Evolutionary conservation across 148 eudicot species (phyloP).

Genomic region (Rhododendron ferrugineum): DNA sequence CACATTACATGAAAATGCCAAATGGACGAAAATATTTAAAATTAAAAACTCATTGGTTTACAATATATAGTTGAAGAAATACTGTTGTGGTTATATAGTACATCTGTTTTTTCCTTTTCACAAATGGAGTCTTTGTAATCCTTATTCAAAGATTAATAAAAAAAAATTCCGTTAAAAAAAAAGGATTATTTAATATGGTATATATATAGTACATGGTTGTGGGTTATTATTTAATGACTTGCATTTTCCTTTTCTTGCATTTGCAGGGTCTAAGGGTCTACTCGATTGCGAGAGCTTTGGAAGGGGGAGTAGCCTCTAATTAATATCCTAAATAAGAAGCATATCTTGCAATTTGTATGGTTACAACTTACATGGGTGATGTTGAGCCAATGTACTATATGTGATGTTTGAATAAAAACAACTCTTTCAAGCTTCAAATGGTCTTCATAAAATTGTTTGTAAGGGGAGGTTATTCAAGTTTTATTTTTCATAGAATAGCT

Average conservation of each 20-base stretch:
- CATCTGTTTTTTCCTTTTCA: too few relatives aligned
- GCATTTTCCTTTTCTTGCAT: neutral
- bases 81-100: neutral
- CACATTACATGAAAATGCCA: too few relatives aligned
- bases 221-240: neutral
- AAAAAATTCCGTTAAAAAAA: neutral
- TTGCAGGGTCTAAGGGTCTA: constrained; percentile 11
- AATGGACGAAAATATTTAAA: neutral
- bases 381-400: neutral
- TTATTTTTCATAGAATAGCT: too few relatives aligned
- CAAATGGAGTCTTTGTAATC: too few relatives aligned
- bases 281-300: neutral
- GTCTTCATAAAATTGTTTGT: neutral
- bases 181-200: neutral
- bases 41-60: neutral
- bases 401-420: neutral
- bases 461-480: neutral
- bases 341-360: neutral
- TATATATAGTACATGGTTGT: neutral
- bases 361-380: neutral
- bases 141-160: too few relatives aligned
- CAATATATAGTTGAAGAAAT: neutral
- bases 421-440: neutral
- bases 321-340: neutral
- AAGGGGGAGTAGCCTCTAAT: neutral